Conservation (phyloP, 306 rosid genomes). For the Quercus mongolica region DNA sequence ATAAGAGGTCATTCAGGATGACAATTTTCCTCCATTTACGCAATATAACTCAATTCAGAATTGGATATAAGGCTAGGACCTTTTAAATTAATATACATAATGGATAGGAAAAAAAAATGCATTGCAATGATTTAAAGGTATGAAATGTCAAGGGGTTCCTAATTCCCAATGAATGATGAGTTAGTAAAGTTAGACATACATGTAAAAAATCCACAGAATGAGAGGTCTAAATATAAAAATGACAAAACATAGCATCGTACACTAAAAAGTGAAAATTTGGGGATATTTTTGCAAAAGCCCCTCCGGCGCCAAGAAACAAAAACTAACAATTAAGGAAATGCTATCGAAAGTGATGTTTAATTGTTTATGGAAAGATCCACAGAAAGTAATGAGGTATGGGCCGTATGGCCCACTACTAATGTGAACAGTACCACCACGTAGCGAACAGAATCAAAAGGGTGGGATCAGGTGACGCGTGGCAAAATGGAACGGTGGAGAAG, state of each 20-base stretch:
- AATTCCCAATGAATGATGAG: too few species aligned
- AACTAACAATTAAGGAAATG: background rate
- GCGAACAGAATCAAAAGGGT: background rate
- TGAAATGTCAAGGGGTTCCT: too few species aligned
- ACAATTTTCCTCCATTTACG: too few species aligned
- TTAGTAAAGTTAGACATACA: too few species aligned
- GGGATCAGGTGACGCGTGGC: constrained; percentile 7
- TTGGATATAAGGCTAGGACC: too few species aligned
- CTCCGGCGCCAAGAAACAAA: background rate
- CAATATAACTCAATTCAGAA: too few species aligned
- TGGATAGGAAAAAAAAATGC: too few species aligned
- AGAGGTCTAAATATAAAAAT: background rate
- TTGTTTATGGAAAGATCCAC: background rate
- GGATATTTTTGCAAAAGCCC: background rate
- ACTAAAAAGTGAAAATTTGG: background rate
- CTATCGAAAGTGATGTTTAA: constrained; percentile 6
- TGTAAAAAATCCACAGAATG: too few species aligned
- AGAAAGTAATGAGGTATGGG: background rate
- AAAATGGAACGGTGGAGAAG: constrained; percentile 2
- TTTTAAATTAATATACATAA: too few species aligned
- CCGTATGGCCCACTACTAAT: background rate
- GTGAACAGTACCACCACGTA: background rate
- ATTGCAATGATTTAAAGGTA: too few species aligned
- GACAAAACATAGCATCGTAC: background rate
- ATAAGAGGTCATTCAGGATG: too few species aligned